A percentile compares a stretch with the other conserved stretches of the same genome.
Evolutionary conservation across 345 rosid genomes (phyloP).

Genomic region (Dipteronia sinensis): DNA sequence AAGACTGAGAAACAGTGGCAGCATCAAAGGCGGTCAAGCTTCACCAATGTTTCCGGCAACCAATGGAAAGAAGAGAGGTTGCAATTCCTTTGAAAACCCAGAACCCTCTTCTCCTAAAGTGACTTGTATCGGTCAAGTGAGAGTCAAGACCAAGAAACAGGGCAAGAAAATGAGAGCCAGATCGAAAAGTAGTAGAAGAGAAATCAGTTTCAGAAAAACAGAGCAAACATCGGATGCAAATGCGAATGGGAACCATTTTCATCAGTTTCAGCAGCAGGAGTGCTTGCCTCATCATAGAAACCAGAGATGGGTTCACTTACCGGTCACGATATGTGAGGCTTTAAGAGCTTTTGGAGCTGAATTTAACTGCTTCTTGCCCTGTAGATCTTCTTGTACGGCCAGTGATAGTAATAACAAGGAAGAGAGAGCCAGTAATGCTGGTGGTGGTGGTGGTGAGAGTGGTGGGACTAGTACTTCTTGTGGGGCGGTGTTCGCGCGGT

Average conservation of each 20-base stretch:
- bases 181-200: constrained; percentile 66
- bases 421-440: constrained; percentile 20
- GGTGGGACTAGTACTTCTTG: constrained; percentile 46
- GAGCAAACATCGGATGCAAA: constrained; percentile 24
- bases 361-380: constrained; percentile 82
- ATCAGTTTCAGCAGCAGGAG: constrained; percentile 34
- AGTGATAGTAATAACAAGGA: constrained; percentile 29
- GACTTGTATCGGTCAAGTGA: constrained; percentile 97
- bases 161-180: constrained; percentile 70
- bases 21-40: constrained; percentile 74
- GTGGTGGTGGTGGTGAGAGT: neutral
- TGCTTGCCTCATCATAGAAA: constrained; percentile 49
- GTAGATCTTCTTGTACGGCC: constrained; percentile 74
- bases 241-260: constrained; percentile 20
- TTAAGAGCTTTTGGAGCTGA: constrained; percentile 79
- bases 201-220: constrained; percentile 63
- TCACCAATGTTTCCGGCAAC: constrained; percentile 84
- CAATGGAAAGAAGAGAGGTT: constrained; percentile 57
- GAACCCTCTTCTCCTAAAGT: constrained; percentile 97
- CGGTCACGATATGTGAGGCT: constrained; percentile 81
- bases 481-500: constrained; percentile 77
- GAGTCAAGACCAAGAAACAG: constrained; percentile 95
- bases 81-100: constrained; percentile 60
- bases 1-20: constrained; percentile 66
- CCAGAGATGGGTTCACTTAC: constrained; percentile 85